A percentile compares a stretch with the other conserved stretches of the same genome.
These are phyloP conservation scores for Chimonanthus praecox DNA, from an alignment of 164 flowering plant species.

Conservation along the genomic window DNA sequence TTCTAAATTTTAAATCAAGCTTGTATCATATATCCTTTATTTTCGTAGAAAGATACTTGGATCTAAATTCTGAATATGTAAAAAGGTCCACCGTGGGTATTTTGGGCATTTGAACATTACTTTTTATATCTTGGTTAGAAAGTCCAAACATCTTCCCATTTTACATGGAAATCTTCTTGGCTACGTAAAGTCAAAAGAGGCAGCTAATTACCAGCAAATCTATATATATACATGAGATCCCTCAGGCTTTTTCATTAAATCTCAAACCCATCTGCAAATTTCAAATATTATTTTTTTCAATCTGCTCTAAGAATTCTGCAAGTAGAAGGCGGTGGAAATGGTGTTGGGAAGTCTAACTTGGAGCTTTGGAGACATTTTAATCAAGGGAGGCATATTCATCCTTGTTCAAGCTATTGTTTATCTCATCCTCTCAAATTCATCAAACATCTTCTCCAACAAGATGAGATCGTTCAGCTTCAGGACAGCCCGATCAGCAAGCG, in stretches of 20 bases:
- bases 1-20: no score
- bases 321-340: conserved; percentile 9
- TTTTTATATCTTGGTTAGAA: background rate
- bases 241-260: background rate
- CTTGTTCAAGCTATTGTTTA: conserved; percentile 63
- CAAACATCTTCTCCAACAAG: conserved; percentile 23
- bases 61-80: background rate
- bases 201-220: background rate
- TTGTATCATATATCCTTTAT: no score
- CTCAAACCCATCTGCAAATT: background rate
- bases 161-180: background rate
- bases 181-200: background rate
- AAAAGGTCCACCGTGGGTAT: background rate
- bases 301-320: background rate
- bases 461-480: conserved; percentile 18
- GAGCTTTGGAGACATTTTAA: conserved; percentile 19
- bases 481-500: conserved; percentile 13
- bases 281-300: background rate
- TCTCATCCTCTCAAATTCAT: conserved; percentile 55
- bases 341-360: conserved; percentile 9
- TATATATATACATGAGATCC: background rate
- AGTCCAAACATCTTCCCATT: background rate
- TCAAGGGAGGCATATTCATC: conserved; percentile 41
- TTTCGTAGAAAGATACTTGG: background rate
- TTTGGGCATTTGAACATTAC: background rate